phyloP scores from a whole-genome alignment of 768 basidiomycete species.

The Leucocoprinus sp. region DNA sequence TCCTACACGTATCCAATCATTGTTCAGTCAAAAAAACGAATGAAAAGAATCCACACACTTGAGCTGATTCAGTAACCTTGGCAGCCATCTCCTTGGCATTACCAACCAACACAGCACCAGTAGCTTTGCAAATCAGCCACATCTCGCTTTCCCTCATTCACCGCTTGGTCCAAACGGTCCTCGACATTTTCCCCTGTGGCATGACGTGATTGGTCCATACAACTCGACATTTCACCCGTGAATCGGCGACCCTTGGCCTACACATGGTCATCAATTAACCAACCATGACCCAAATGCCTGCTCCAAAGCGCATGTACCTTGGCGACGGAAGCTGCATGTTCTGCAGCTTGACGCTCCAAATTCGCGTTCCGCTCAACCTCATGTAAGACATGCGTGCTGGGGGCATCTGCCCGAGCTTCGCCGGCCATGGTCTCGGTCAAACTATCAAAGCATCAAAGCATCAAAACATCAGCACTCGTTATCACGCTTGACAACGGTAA shows the following conservation, averaged over 20 bases:
- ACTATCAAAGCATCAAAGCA: conserved; percentile 26
- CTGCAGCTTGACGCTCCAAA: conserved; percentile 35
- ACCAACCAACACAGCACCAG: conserved; percentile 42
- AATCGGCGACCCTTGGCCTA: conserved; percentile 25
- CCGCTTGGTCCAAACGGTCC: conserved; percentile 41
- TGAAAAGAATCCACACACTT: conserved; percentile 30
- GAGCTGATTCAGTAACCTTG: conserved; percentile 34
- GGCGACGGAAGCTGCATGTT: conserved; percentile 44
- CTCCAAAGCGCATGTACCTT: conserved; percentile 28
- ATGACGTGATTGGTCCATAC: conserved; percentile 27
- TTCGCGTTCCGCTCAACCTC: conserved; percentile 42
- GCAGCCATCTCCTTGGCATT: conserved; percentile 46
- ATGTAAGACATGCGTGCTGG: conserved; percentile 29
- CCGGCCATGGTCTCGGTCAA: conserved; percentile 46
- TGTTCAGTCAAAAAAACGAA: not conserved
- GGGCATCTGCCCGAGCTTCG: conserved; percentile 40
- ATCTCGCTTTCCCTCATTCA: conserved; percentile 46
- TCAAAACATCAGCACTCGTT: not conserved
- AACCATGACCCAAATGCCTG: not conserved
- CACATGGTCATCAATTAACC: not conserved
- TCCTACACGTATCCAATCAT: not conserved
- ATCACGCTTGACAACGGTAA: not conserved
- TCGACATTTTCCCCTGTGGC: conserved; percentile 33
- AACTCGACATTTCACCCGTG: conserved; percentile 27
- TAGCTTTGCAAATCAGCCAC: conserved; percentile 38